Conservation (phyloP, 345 rosid genomes). For the Populus davidiana region DNA sequence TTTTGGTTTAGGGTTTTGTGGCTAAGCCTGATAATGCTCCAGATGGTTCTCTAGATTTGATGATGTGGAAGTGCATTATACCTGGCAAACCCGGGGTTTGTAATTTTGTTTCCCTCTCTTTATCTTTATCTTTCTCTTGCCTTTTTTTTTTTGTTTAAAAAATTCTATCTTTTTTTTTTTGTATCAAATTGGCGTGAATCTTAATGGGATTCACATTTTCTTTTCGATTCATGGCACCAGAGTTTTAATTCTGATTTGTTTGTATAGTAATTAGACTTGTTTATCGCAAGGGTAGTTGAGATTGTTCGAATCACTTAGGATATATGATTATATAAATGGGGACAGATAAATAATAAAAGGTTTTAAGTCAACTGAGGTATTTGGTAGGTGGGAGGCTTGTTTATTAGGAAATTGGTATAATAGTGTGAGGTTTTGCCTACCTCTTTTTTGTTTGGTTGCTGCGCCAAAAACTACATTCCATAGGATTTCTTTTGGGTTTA, state of each 20-base stretch:
- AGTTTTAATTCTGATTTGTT: not conserved
- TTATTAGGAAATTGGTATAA: not conserved
- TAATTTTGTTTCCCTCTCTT: not conserved
- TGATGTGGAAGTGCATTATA: conserved; percentile 14
- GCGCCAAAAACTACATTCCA: not conserved
- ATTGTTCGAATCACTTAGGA: not conserved
- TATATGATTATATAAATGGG: not conserved
- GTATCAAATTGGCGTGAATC: too few relatives aligned
- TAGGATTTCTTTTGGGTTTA: not conserved
- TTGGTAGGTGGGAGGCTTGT: not conserved
- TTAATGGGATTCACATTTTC: too few relatives aligned
- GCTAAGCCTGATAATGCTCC: conserved; percentile 10
- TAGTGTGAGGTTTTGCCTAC: not conserved
- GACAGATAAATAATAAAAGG: not conserved
- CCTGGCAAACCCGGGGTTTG: conserved; percentile 16
- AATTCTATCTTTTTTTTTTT: too few relatives aligned
- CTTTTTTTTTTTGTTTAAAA: not conserved
- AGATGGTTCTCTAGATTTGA: conserved; percentile 11
- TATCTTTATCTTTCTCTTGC: not conserved
- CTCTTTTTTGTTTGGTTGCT: not conserved
- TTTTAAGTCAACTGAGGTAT: not conserved
- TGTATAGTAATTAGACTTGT: not conserved
- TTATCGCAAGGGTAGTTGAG: not conserved
- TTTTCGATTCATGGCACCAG: not conserved
- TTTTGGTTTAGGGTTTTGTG: conserved; percentile 10